A percentile compares a stretch with the other conserved stretches of the same genome.
phyloP scores from a whole-genome alignment of 495 filamentous ascomycete genomes.

The Neurospora sp. region DNA sequence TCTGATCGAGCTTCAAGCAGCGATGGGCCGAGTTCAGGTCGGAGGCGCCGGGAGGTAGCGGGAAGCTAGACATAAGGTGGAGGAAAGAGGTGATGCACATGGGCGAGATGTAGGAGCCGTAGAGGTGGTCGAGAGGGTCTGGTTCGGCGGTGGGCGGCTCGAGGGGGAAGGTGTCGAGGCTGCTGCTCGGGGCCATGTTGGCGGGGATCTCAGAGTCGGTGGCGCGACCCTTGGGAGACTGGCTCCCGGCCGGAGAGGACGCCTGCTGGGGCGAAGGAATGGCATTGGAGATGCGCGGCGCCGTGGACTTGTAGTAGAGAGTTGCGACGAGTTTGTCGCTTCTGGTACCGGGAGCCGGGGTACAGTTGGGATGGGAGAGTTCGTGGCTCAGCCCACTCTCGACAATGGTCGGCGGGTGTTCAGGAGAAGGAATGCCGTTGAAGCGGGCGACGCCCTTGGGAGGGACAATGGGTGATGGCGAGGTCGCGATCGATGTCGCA shows the following conservation, averaged over 20 bases:
- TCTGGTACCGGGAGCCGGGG: slow-evolving; percentile 28
- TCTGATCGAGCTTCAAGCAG: slow-evolving; percentile 48
- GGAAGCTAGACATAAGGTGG: slow-evolving; percentile 61
- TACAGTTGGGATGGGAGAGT: slow-evolving; percentile 47
- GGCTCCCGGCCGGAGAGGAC: slow-evolving; percentile 13
- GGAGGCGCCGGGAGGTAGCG: slow-evolving; percentile 41
- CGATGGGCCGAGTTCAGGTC: slow-evolving; percentile 58
- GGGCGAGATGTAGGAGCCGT: slow-evolving; percentile 67
- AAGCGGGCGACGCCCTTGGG: slow-evolving; percentile 33
- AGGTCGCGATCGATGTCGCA: slow-evolving; percentile 17
- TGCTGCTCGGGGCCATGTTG: slow-evolving; percentile 52
- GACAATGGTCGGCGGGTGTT: slow-evolving; percentile 42
- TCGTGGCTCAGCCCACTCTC: slow-evolving; percentile 47
- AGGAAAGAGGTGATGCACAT: slow-evolving; percentile 76
- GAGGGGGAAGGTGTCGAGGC: slow-evolving; percentile 59
- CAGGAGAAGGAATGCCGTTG: slow-evolving; percentile 42
- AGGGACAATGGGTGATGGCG: slow-evolving; percentile 3
- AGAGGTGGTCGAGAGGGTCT: slow-evolving; percentile 64
- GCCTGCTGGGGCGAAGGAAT: slow-evolving; percentile 22
- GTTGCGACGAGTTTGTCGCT: slow-evolving; percentile 51
- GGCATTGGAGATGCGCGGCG: slow-evolving; percentile 19
- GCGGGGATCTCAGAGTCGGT: slow-evolving; percentile 35
- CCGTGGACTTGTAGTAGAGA: slow-evolving; percentile 53
- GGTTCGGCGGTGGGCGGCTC: slow-evolving; percentile 54
- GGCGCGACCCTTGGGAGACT: slow-evolving; percentile 16